Conservation (phyloP, 768 basidiomycete genomes). For the Trametes gibbosa region DNA sequence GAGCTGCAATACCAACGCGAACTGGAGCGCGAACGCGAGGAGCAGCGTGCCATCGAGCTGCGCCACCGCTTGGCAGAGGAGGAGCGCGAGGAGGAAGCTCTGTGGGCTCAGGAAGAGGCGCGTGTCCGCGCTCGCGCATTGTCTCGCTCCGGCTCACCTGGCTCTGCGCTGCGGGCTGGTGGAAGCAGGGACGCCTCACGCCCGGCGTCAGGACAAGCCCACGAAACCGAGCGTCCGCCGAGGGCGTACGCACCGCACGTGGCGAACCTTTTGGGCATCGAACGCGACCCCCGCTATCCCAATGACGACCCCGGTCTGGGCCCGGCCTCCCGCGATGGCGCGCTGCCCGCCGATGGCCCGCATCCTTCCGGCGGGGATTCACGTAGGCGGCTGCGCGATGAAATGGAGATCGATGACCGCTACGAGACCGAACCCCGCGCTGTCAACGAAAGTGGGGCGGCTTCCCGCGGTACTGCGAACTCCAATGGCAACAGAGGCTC, state of each 20-base stretch:
- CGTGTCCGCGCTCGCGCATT: conserved; percentile 14
- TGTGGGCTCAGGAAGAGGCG: conserved; percentile 16
- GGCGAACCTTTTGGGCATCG: conserved; percentile 23
- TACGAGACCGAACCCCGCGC: conserved; percentile 28
- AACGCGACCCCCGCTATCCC: conserved; percentile 19
- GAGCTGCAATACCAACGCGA: conserved; percentile 26
- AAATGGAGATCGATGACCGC: conserved; percentile 62
- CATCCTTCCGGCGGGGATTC: conserved; percentile 21
- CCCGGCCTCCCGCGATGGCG: conserved; percentile 16
- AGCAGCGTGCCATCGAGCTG: conserved; percentile 21
- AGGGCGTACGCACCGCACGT: conserved; percentile 18
- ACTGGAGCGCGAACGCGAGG: conserved; percentile 24
- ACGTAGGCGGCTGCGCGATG: conserved; percentile 58
- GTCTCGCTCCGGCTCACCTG: conserved; percentile 27
- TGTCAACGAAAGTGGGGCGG: conserved; percentile 16
- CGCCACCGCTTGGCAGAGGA: conserved; percentile 18
- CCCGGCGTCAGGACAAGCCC: conserved; percentile 20
- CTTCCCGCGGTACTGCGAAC: conserved; percentile 8
- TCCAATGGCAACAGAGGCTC: conserved; percentile 16
- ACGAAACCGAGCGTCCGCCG: conserved; percentile 20
- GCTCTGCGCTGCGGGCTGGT: conserved; percentile 20
- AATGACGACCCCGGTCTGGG: conserved; percentile 21
- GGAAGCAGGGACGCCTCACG: conserved; percentile 24
- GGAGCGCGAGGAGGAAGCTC: conserved; percentile 23
- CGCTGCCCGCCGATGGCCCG: conserved; percentile 14